Evolutionary conservation across 2,329 filamentous ascomycete species (phyloP).

Genomic region (Calonectria pauciramosa): DNA sequence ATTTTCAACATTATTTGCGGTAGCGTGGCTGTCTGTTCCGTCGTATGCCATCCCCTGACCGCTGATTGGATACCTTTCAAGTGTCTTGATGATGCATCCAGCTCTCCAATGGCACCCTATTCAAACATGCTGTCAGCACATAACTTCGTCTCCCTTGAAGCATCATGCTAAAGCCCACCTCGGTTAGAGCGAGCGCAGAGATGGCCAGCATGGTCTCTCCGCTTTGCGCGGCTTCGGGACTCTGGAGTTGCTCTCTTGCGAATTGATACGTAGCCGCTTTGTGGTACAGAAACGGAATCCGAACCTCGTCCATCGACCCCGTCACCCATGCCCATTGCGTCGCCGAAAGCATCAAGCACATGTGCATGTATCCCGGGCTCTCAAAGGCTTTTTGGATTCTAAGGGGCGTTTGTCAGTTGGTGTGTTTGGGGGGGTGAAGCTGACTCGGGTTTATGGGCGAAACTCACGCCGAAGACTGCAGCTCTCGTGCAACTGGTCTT

Average conservation of each 20-base stretch:
- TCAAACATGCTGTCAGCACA: slow-evolving; percentile 26
- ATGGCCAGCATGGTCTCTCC: slow-evolving; percentile 60
- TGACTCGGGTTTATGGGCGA: slow-evolving; percentile 13
- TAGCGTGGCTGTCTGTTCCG: slow-evolving; percentile 45
- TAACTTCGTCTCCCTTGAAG: slow-evolving; percentile 2
- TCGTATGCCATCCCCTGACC: slow-evolving; percentile 38
- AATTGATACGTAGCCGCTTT: slow-evolving; percentile 62
- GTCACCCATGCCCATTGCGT: slow-evolving; percentile 62
- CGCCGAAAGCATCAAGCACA: slow-evolving; percentile 59
- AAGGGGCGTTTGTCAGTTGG: slow-evolving; percentile 31
- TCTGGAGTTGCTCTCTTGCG: slow-evolving; percentile 58
- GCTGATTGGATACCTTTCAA: slow-evolving; percentile 54
- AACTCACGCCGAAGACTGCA: slow-evolving; percentile 49
- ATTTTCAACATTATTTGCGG: slow-evolving; percentile 60
- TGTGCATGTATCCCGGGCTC: slow-evolving; percentile 61
- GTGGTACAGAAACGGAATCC: slow-evolving; percentile 61
- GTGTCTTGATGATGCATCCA: slow-evolving; percentile 59
- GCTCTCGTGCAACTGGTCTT: slow-evolving; percentile 54
- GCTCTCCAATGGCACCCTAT: slow-evolving; percentile 58
- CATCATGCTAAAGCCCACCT: slow-evolving; percentile 48
- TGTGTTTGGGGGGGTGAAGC: neutral
- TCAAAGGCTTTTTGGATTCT: slow-evolving; percentile 60
- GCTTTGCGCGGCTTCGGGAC: slow-evolving; percentile 53
- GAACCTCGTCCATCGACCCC: slow-evolving; percentile 59
- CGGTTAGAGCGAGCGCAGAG: slow-evolving; percentile 59